These are phyloP conservation scores for Lentinula detonsa DNA, from an alignment of 768 basidiomycete genomes.

Conservation along the genomic window DNA sequence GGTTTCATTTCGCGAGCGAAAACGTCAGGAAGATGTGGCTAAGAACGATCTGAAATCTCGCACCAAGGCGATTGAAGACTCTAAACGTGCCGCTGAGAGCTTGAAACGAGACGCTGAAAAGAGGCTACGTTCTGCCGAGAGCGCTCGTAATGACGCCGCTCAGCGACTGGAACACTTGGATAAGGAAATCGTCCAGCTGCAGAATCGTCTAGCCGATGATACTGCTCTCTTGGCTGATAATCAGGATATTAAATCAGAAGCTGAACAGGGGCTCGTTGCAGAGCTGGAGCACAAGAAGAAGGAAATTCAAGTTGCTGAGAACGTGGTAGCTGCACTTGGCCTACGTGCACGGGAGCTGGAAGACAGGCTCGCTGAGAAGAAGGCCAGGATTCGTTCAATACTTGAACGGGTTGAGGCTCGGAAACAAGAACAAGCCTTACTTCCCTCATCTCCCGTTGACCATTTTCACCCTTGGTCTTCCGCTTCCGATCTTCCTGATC, in stretches of 20 bases:
- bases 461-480: constrained; percentile 7
- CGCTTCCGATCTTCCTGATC: background rate
- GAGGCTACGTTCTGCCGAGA: constrained; percentile 67
- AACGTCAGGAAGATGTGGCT: constrained; percentile 77
- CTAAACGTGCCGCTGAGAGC: constrained; percentile 76
- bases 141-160: constrained; percentile 53
- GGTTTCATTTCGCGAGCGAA: constrained; percentile 63
- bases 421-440: constrained; percentile 21
- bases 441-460: background rate
- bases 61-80: constrained; percentile 83
- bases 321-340: constrained; percentile 55
- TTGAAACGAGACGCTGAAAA: constrained; percentile 83
- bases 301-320: constrained; percentile 64
- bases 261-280: constrained; percentile 46
- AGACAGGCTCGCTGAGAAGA: constrained; percentile 58
- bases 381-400: constrained; percentile 49
- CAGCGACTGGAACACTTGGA: constrained; percentile 55
- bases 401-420: constrained; percentile 52
- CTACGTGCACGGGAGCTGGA: constrained; percentile 70
- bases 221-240: constrained; percentile 42
- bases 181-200: constrained; percentile 52
- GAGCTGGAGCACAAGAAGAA: constrained; percentile 51
- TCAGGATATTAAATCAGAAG: constrained; percentile 37
- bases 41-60: constrained; percentile 76
- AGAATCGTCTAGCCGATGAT: constrained; percentile 50